Evolutionary conservation across 2,329 filamentous ascomycete genomes (phyloP).

Genomic region (Orbilia oligospora): DNA sequence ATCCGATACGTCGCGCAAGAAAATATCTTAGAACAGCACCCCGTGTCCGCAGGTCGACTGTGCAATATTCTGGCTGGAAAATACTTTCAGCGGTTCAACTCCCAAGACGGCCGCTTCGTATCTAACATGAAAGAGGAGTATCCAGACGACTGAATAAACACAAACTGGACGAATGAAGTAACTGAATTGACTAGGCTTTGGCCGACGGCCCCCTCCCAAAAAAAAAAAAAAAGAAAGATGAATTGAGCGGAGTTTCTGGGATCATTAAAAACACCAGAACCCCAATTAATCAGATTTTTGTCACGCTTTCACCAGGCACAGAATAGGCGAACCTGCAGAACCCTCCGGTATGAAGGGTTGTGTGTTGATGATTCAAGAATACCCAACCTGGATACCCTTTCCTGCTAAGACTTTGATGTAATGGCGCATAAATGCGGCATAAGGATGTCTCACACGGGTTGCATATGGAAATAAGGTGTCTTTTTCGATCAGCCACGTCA

Average conservation of each 20-base stretch:
- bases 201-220: no score
- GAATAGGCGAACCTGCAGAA: not conserved
- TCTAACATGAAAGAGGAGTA: constrained; percentile 88
- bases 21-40: constrained; percentile 78
- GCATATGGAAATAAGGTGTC: constrained; percentile 40
- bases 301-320: not conserved
- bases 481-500: not conserved
- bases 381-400: constrained; percentile 41
- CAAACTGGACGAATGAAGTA: not conserved
- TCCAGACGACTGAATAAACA: constrained; percentile 78
- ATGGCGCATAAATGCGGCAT: constrained; percentile 43
- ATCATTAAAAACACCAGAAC: not conserved
- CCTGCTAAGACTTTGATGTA: constrained; percentile 43
- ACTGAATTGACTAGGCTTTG: not conserved
- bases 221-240: no score
- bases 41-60: constrained; percentile 73
- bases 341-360: no score
- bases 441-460: constrained; percentile 46
- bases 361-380: not conserved
- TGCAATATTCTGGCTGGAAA: constrained; percentile 79
- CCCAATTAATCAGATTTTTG: constrained; percentile 5
- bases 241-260: not conserved
- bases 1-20: constrained; percentile 84
- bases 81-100: constrained; percentile 90
- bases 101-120: constrained; percentile 77